A percentile compares a stretch with the other conserved stretches of the same genome.
phyloP scores from a whole-genome alignment of 2,329 filamentous ascomycete species.

The Pseudogymnoascus sp. region DNA sequence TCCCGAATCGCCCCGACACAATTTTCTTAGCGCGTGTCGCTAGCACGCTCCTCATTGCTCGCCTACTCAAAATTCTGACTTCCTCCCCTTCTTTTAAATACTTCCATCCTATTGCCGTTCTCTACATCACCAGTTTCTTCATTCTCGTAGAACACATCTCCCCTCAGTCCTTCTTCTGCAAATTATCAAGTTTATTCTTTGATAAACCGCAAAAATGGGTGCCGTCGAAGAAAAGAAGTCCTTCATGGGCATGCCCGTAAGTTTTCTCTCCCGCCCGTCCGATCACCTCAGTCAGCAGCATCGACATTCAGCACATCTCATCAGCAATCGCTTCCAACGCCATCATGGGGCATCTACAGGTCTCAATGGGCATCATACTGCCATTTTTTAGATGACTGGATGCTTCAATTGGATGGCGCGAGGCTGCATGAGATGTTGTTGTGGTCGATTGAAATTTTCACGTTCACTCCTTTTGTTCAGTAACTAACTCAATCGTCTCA shows the following conservation, averaged over 20 bases:
- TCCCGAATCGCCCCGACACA: constrained; percentile 3
- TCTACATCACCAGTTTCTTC: constrained; percentile 12
- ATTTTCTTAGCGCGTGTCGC: constrained; percentile 10
- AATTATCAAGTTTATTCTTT: constrained; percentile 33
- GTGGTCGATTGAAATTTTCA: constrained; percentile 16
- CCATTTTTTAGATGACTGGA: background rate
- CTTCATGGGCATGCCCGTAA: constrained; percentile 63
- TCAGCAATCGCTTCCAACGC: constrained; percentile 18
- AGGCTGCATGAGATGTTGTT: constrained; percentile 12
- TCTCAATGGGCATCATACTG: constrained; percentile 20
- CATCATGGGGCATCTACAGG: constrained; percentile 19
- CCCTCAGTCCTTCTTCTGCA: constrained; percentile 49
- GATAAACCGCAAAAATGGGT: constrained; percentile 30
- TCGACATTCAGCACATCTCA: background rate
- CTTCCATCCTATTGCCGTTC: constrained; percentile 5
- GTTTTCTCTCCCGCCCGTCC: constrained; percentile 27
- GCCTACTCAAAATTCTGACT: constrained; percentile 10
- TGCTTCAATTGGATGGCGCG: constrained; percentile 14
- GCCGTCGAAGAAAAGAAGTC: constrained; percentile 39
- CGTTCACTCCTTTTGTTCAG: constrained; percentile 11
- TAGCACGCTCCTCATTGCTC: constrained; percentile 1
- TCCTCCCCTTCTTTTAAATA: constrained; percentile 19
- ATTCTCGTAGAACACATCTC: constrained; percentile 40
- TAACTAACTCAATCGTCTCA: constrained; percentile 21
- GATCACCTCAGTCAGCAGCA: background rate